Base-by-base conservation (phyloP, 78 protist species). In the Emiliania huxleyi region DNA sequence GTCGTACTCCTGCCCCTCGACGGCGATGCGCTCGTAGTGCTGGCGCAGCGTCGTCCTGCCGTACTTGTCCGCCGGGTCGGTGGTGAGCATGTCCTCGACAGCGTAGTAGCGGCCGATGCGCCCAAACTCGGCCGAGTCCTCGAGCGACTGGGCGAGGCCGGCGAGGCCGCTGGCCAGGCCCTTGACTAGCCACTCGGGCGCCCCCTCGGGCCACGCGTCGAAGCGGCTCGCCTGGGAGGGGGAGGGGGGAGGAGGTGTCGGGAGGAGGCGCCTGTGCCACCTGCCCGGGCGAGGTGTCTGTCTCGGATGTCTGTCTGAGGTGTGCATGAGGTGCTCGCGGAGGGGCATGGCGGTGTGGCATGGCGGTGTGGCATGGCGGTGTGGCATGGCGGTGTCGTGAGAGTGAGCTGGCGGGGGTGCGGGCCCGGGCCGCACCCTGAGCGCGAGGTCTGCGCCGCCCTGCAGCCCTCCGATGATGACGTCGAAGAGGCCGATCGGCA, bases 21-120 rank as follows among this genome's bases (percentile, higher is more conserved):
- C 29, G 22, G 92, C 92, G 42, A 90, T 37, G 1, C 49, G 62
- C 69, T 62, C 85, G 69, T 43, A 90, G 87, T 43, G 49, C 69
- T 90, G 77, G 22, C 85, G 49, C 22, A 90, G 87, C 43, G 92
- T 90, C 6, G 92, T 90, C 73, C 0, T 90, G 69, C 92, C 92
- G 85, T 90, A 90, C 87, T 21, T 2, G 43, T 38, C 49, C 1
- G 35, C 29, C 21, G 84, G 84, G 62, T 40, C 71, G 29, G 92
- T 71, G 29, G 73, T 75, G 26, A 90, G 62, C 92, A 90, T 90
- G 69, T 90, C 92, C 92, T 90, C 83, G 38, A 43, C 8, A 26
- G 84, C 83, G 49, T 69, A 90, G 56, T 90, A 90, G 38, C 84
- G 49, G 52, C 92, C 79, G 25, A 90, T 44, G 23, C 45, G 48